These are phyloP conservation scores for Acanthamoeba culbertsoni DNA, from an alignment of 208 protist genomes.

Conservation along the genomic window DNA sequence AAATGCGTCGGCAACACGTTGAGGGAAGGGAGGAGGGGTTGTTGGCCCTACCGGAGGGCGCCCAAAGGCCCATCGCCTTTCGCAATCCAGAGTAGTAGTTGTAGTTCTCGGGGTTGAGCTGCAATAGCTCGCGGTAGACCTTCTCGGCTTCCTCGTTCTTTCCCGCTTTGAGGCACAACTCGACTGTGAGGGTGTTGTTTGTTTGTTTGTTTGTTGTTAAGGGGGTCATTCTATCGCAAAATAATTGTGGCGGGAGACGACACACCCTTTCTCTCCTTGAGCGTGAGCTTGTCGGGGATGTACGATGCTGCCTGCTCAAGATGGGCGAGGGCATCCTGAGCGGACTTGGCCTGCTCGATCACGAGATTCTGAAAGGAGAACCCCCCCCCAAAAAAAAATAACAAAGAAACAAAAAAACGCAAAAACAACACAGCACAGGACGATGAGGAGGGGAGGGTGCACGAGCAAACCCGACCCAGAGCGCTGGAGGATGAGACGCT, in stretches of 20 bases:
- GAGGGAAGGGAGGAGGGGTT: too few species aligned
- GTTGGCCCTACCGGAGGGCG: too few species aligned
- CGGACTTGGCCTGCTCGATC: not conserved
- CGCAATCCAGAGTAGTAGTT: not conserved
- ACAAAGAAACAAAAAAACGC: too few species aligned
- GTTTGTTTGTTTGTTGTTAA: not conserved
- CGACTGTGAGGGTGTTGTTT: not conserved
- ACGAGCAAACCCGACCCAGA: not conserved
- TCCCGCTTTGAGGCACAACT: not conserved
- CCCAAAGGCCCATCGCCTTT: not conserved
- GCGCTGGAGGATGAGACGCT: not conserved
- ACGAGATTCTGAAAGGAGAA: not conserved
- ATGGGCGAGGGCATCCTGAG: not conserved
- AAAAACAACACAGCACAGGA: too few species aligned
- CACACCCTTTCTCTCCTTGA: not conserved
- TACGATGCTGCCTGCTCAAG: not conserved
- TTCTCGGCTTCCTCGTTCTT: constrained; percentile 5
- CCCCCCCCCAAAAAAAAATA: too few species aligned
- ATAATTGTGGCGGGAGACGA: not conserved
- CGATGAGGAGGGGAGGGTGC: too few species aligned
- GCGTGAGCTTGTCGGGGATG: constrained; percentile 27
- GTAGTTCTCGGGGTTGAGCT: constrained; percentile 28
- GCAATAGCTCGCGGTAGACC: not conserved
- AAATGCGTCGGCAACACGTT: too few species aligned
- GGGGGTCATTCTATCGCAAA: too few species aligned